Evolutionary conservation across 495 filamentous ascomycete genomes (phyloP), one percentile per base, ranked within the genome.

Genomic region (Talaromyces thailandensis): DNA sequence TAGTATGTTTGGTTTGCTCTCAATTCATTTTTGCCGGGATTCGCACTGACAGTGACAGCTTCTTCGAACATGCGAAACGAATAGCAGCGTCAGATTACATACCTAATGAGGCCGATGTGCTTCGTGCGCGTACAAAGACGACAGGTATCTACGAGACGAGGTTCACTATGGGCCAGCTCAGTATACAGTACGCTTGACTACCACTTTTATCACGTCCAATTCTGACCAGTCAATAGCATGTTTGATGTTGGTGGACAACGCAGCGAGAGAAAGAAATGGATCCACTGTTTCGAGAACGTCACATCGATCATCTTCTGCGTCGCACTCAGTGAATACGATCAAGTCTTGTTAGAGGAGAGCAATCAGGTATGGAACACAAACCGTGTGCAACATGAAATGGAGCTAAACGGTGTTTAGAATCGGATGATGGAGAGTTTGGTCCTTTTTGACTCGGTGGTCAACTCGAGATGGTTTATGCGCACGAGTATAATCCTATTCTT

Each of bases 301-400:
- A 98, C 94, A 9, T 98, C 94, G n/a, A 98, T 98, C 74, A 98
- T 98, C 68, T 98, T 98, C 78, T 98, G 94, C 67, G 94, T 98
- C 51, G 95, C 94, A 21, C 78, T 98, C 66, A 98, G 95, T 80
- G 94, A 98, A 73, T 98, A 98, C 72, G 94, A 98, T 70, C 94
- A 98, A 74, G 92, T 96, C 8, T 80, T 98, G 56, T 81, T 97
- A 40, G 95, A 98, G 77, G 93, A 98, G 75, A 95, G 88, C 74
- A 96, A 94, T 72, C 94, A 98, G 82, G 92, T 92, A 84, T 52
- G 77, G 64, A 62, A 9, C 24, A 56, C 24, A 45, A 57, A 53
- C 43, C 59, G 32, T 58, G 28, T 18, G 51, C 25, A 58, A 25
- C 0, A n/a, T n/a, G 11, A 18, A 21, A 35, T 63, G 50, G 8